Base-by-base conservation (phyloP, 495 filamentous ascomycete species). In the Xylaria flabelliformis region DNA sequence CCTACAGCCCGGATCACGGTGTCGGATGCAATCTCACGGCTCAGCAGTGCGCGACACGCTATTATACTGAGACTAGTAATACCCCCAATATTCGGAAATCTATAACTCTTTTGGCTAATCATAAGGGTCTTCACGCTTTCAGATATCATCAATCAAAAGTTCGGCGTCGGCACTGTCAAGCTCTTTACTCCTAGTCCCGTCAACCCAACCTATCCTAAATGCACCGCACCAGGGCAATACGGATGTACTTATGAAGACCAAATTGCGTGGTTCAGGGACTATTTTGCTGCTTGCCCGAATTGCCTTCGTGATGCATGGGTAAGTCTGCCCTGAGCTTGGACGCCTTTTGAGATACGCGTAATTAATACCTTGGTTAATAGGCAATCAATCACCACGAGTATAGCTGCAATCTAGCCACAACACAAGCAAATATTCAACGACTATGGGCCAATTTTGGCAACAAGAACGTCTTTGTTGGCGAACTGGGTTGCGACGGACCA, bases 81-180 rank as follows among this genome's bases (percentile, higher is more conserved):
- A 55, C 12, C 12, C 51, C 51, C 51, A 29, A 29, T 8, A 29
- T 29, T 19, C 12, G 24, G 24, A 55, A 17, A 55, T 15, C 21
- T 15, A 55, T 29, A 55, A 29, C 13, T 24, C 24, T 29, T 24
- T 55, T 29, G 51, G 51, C 51, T 55, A 29, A 55, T 55, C 51
- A 55, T 55, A 12, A 29, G 9, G 51, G 24, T 12, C 8, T 24
- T 24, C 50, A 9, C n/a, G n/a, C 21, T 21, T 29, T 24, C 9
- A 55, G 51, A 55, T 55, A 55, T 55, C 24, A 55, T 55, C 24
- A 55, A 55, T 29, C 51, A 55, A 55, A 55, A 55, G 51, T 55
- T 55, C 29, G 51, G 51, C 24, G 51, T 55, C 10, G 51, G 51
- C 21, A 12, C 4, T 26, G 51, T 55, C 21, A 55, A 55, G 51